Evolutionary conservation across 2,329 filamentous ascomycete species (phyloP), one percentile per base, ranked within the genome.

Genomic region (Sarocladium oryzae): DNA sequence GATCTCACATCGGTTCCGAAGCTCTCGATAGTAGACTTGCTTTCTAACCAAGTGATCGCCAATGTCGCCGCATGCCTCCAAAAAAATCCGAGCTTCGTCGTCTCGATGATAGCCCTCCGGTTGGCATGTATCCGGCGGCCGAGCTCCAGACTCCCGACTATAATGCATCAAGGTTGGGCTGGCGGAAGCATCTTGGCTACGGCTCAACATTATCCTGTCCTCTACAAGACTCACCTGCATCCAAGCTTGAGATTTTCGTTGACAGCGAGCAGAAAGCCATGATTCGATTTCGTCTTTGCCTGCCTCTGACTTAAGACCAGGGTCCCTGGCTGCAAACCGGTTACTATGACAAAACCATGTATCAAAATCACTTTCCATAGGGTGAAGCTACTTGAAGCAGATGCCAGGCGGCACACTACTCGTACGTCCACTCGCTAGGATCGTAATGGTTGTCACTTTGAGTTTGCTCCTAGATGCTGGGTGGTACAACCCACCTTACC

Each of bases 401-500:
- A 43, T 43, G 20, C 21, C n/a, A 8, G 3, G 4, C 40, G 16
- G 40, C 40, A 28, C n/a, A n/a, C n/a, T n/a, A n/a, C n/a, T n/a
- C n/a, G n/a, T n/a, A n/a, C n/a, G n/a, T n/a, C n/a, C 40, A 43
- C 16, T 23, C 40, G 26, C 40, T 43, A 43, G 40, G 40, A 43
- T 43, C 40, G 40, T 43, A 18, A 26, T 43, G 40, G 40, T 26
- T 43, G 40, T 43, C 8, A 28, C 23, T 43, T 43, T 43, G 40
- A 43, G 21, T 43, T 43, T 43, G 11, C 8, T 28, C 40, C 16
- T 40, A n/a, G 9, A 23, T 40, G 37, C 20, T 20, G 21, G 7
- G n/a, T 26, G 40, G 40, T 28, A 23, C 40, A 6, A 37, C 28
- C 28, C 40, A 26, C 40, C 23, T 40, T 23, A n/a, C 37, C 23